Evolutionary conservation across 805 yeast genomes (phyloP), one percentile per base, ranked within the genome.

Genomic region (Sugiyamaella chiloensis): DNA sequence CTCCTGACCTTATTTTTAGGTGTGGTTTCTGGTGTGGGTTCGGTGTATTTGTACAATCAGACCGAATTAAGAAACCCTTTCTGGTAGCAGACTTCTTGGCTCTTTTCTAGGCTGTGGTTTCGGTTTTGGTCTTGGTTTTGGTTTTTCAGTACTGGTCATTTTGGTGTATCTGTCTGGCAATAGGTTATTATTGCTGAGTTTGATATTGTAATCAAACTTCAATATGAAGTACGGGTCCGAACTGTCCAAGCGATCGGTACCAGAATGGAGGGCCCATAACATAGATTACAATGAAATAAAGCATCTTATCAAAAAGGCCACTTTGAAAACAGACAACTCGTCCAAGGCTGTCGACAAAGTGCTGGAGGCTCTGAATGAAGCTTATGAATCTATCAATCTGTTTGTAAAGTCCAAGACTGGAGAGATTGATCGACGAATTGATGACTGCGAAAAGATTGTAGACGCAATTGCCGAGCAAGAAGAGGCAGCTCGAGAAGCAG

Each of bases 201-300:
- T n/a, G n/a, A n/a, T n/a, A n/a, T n/a, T n/a, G n/a, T n/a, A n/a
- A n/a, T n/a, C n/a, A n/a, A n/a, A n/a, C n/a, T n/a, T n/a, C n/a
- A n/a, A 26, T 26, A 90, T 90, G 98, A 91, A 88, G 67, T 90
- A 89, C 65, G 96, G 96, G 44, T 73, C 79, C 35, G 89, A 85
- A 59, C 73, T 90, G 19, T 71, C 76, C 45, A 80, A 78, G 54
- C 74, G 87, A 56, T 85, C 96, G 9, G 85, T 88, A 20, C 88
- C 90, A 1, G 93, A 87, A 68, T 90, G 98, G 97, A 77, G 78
- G 58, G 77, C 79, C 52, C 83, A 87, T 66, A 88, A 90, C 64
- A 73, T 90, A 34, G 89, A 87, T 60, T 90, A 90, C 66, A 84
- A 87, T 55, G 86, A 81, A 30, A 63, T 90, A 48, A 90, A 89